Base-by-base conservation (phyloP, 768 basidiomycete species). In the Hebeloma cylindrosporum region DNA sequence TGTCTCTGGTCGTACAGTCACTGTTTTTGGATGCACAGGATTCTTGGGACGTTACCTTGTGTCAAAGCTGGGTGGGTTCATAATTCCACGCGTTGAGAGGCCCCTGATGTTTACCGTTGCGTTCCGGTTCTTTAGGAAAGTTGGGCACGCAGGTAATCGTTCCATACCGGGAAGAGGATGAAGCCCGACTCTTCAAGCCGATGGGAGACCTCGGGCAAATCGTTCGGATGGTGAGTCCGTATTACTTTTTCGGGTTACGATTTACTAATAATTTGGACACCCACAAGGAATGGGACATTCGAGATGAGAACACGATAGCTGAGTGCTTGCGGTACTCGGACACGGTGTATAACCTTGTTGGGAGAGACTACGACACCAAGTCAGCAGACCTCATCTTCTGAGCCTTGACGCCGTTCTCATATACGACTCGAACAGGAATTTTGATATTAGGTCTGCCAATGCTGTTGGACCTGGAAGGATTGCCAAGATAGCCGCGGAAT, bases 181-280 rank as follows among this genome's bases (percentile, higher is more conserved):
- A 93, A 61, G 91, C 86, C 57, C 77, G 95, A 48, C 80, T 88
- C 59, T 72, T 99, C 60, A 87, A 85, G 67, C 88, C 88, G 9
- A 94, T 88, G 83, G 96, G 95, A 31, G 96, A 99, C 71, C 74
- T 98, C 43, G 96, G 96, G 6, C 93, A 95, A 72, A 87, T 99
- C 52, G 88, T 97, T 45, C 82, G 89, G 57, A 82, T 98, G 87
- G 94, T 95, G 60, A 60, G 71, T 63, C 40, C 43, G 29, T 21
- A 18, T 36, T 42, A 33, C 41, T 28, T 35, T 35, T 47, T 40
- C 25, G 17, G 21, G 21, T 28, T 20, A 33, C 10, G 25, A 23
- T 42, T 27, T 10, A 25, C 28, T 27, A 33, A 34, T n/a, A n/a
- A n/a, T n/a, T n/a, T n/a, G n/a, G 27, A 40, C 48, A 51, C 38